These are phyloP conservation scores for Pulveroboletus frians DNA, from an alignment of 768 basidiomycete species.

Conservation along the genomic window DNA sequence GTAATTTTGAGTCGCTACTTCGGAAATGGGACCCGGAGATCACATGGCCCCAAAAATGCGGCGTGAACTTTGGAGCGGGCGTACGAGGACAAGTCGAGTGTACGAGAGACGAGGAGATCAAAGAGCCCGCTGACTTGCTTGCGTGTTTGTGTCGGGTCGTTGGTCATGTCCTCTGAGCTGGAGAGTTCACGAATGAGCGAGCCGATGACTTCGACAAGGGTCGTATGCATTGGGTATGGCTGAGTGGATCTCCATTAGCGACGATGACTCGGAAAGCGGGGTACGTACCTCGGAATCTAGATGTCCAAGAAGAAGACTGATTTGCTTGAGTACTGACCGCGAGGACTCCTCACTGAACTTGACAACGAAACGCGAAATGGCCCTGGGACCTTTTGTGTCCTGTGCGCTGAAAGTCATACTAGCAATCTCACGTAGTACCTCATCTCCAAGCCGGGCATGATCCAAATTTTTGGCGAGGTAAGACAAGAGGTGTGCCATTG, in stretches of 20 bases:
- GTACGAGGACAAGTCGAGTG: constrained; percentile 82
- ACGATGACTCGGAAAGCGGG: neutral
- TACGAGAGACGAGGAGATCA: constrained; percentile 80
- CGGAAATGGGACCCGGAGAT: constrained; percentile 76
- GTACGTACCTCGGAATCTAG: constrained; percentile 84
- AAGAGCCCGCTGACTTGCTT: constrained; percentile 80
- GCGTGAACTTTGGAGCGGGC: constrained; percentile 85
- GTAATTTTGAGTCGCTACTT: constrained; percentile 78
- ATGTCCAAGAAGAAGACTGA: constrained; percentile 77
- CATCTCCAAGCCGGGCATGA: constrained; percentile 83
- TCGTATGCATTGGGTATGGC: constrained; percentile 96
- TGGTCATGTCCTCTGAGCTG: constrained; percentile 42
- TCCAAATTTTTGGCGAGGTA: constrained; percentile 83
- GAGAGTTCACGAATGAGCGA: constrained; percentile 80
- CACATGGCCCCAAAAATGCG: constrained; percentile 71
- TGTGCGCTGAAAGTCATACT: constrained; percentile 70
- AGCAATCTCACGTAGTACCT: constrained; percentile 84
- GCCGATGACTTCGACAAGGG: constrained; percentile 87
- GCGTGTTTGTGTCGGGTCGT: constrained; percentile 41
- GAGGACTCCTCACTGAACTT: constrained; percentile 77
- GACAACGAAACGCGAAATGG: constrained; percentile 80
- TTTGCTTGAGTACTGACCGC: constrained; percentile 80
- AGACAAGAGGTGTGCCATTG: constrained; percentile 86
- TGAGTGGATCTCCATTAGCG: constrained; percentile 27
- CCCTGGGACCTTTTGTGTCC: constrained; percentile 83